Base-by-base conservation (phyloP, 352 stramenopile species). In the Pythium insidiosum region DNA sequence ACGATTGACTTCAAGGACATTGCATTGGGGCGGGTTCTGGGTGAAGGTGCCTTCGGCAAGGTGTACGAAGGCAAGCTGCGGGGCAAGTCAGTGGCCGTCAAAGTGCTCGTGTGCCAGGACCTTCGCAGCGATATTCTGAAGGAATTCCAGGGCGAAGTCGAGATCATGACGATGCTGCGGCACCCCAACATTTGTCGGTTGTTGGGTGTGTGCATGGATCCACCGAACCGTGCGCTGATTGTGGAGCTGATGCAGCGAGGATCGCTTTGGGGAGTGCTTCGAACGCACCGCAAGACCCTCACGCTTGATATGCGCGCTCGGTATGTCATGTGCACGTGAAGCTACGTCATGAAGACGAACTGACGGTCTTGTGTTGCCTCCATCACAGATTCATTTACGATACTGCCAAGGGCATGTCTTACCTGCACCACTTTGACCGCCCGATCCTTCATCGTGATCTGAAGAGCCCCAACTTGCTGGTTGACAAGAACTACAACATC, bases 171-270 rank as follows among this genome's bases (percentile, higher is more conserved):
- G 28, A 67, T 83, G 16, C 75, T 98, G 60, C 65, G 73, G 15
- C 94, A 98, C 64, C 94, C 95, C 5, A 98, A 98, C 66, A 96
- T 98, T 49, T 97, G 94, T 55, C 66, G 97, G 2, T 87, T 97
- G 50, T 87, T 98, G 52, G 93, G 91, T 19, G 92, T 89, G 23
- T 97, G 89, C 62, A 80, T 97, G 48, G 70, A 94, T n/a, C 84
- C 91, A 22, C 88, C 88, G 2, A 87, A 98, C 58, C 70, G 90
- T n/a, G 88, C 85, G 9, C 89, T 98, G 9, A 73, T 98, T 11
- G 96, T 95, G 11, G 92, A 98, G 60, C 64, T 96, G 3, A 73
- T 95, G 38, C 81, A 83, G 18, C 82, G 92, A 21, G 91, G 91
- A 13, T 97, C 82, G 2, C 56, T 98, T 3, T 98, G 87, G 84